Evolutionary conservation across 2,329 filamentous ascomycete species (phyloP).

Genomic region (Thielaviopsis populi): DNA sequence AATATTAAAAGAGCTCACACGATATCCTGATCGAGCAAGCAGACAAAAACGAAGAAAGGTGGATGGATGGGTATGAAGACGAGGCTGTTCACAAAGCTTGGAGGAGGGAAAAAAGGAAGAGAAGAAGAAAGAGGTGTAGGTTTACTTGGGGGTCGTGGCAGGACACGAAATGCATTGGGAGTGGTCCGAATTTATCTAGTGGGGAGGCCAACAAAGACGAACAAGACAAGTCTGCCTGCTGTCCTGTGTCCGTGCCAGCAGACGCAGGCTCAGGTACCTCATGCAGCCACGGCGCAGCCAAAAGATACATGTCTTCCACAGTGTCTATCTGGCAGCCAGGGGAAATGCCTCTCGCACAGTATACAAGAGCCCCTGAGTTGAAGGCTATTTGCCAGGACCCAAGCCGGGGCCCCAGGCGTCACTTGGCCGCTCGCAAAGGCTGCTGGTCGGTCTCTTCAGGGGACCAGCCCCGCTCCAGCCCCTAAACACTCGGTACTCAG

Average conservation of each 20-base stretch:
- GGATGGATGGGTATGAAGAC: constrained; percentile 15
- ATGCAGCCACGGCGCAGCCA: constrained; percentile 8
- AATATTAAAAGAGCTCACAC: constrained; percentile 18
- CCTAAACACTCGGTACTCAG: constrained; percentile 14
- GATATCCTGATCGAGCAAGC: constrained; percentile 20
- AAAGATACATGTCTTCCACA: constrained; percentile 13
- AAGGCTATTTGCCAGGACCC: constrained; percentile 1
- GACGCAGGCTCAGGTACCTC: constrained; percentile 16
- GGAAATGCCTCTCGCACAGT: constrained; percentile 14
- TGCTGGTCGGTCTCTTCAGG: constrained; percentile 8
- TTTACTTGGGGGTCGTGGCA: constrained; percentile 14
- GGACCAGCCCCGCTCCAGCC: constrained; percentile 12
- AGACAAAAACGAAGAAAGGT: constrained; percentile 17
- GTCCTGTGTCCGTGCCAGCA: constrained; percentile 14
- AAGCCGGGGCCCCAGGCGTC: neutral
- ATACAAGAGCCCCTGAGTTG: constrained; percentile 17
- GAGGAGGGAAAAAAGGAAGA: constrained; percentile 15
- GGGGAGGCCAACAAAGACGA: constrained; percentile 16
- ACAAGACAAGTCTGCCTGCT: constrained; percentile 5
- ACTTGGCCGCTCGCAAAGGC: neutral
- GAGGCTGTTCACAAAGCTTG: constrained; percentile 17
- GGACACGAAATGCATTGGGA: constrained; percentile 17
- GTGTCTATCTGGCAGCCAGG: constrained; percentile 13
- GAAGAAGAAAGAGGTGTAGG: constrained; percentile 16
- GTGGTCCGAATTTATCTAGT: constrained; percentile 18